Percentiles rank a stretch among this genome's conserved stretches.
Conservation (phyloP, 805 yeast species). For the Schwanniomyces polymorphus region DNA sequence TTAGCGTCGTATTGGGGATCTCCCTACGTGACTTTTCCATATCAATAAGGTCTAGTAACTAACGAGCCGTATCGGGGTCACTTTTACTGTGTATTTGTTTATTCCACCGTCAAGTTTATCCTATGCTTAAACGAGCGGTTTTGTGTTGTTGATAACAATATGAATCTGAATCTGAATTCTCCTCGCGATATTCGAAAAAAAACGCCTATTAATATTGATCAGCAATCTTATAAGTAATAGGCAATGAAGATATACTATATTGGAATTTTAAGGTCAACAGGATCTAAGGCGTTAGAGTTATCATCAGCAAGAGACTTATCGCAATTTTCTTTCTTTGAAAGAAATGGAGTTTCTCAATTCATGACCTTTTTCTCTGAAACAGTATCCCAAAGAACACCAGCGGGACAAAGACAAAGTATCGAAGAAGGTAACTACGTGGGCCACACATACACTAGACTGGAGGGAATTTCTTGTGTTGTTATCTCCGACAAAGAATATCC, state of each 20-base stretch:
- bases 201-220: not conserved
- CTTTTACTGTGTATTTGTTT: not conserved
- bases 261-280: conserved; percentile 71
- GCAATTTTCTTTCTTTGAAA: conserved; percentile 87
- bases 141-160: conserved; percentile 8
- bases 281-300: conserved; percentile 68
- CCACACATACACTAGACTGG: conserved; percentile 86
- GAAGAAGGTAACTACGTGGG: conserved; percentile 91
- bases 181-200: conserved; percentile 1
- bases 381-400: conserved; percentile 79
- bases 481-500: conserved; percentile 96
- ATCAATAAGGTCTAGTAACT: not conserved
- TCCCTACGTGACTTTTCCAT: not conserved
- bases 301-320: conserved; percentile 79
- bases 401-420: conserved; percentile 91
- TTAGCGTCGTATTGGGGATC: conserved; percentile 23
- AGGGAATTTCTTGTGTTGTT: conserved; percentile 88
- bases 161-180: not conserved
- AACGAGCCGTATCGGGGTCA: not conserved
- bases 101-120: not conserved
- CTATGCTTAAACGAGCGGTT: not conserved
- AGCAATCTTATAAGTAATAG: not conserved
- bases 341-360: conserved; percentile 79
- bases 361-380: conserved; percentile 94
- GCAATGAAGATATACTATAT: conserved; percentile 88